Evolutionary conservation across 257 asterid genomes (phyloP).

Genomic region (Jasminum sambac): DNA sequence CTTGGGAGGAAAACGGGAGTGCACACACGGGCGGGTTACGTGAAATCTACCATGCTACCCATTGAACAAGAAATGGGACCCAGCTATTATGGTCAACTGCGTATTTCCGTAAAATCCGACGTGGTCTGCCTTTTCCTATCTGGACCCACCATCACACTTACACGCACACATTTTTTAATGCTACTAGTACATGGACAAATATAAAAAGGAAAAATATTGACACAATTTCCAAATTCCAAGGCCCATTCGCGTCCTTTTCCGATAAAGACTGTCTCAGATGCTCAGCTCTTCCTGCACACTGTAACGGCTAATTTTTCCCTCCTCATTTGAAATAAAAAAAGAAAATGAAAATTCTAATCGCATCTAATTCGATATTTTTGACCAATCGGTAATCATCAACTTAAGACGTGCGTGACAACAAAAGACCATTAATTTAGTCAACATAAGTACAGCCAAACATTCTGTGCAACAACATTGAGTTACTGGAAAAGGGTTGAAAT

Average conservation of each 20-base stretch:
- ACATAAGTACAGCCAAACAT: background rate
- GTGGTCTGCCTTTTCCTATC: constrained; percentile 3
- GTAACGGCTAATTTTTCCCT: constrained; percentile 66
- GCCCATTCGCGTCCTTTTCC: constrained; percentile 29
- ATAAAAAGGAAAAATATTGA: too few species aligned
- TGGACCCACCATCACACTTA: too few species aligned
- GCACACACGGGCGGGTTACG: too few species aligned
- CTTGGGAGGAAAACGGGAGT: too few species aligned
- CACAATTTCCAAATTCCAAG: background rate
- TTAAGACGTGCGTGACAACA: too few species aligned
- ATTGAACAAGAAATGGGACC: constrained; percentile 17
- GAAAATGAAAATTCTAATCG: too few species aligned
- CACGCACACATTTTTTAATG: too few species aligned
- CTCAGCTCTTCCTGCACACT: constrained; percentile 26
- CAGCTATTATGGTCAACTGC: constrained; percentile 6
- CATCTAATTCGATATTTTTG: too few species aligned
- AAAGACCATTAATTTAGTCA: too few species aligned
- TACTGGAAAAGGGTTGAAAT: background rate
- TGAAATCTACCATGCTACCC: too few species aligned
- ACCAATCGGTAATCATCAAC: too few species aligned
- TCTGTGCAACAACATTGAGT: background rate
- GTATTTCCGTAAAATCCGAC: background rate
- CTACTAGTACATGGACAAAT: too few species aligned
- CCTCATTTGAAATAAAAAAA: background rate
- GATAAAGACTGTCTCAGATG: constrained; percentile 25